phyloP scores from a whole-genome alignment of 78 protist genomes.

The Polysphondylium violaceum region DNA sequence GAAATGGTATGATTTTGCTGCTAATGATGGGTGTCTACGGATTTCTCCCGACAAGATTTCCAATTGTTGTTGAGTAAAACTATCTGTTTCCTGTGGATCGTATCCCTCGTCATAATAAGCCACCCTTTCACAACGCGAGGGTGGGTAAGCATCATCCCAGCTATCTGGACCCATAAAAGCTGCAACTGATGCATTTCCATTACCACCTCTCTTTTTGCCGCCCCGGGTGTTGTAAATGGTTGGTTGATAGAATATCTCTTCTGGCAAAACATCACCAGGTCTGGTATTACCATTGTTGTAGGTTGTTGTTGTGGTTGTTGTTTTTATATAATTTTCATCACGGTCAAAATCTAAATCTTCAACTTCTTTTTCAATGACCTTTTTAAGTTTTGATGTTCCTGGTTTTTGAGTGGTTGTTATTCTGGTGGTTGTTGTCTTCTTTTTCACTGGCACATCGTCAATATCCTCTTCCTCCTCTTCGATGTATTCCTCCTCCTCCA shows the following conservation, averaged over 20 bases:
- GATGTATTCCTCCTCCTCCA: not conserved
- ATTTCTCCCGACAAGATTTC: constrained; percentile 42
- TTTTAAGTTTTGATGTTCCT: no score
- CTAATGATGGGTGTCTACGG: constrained; percentile 50
- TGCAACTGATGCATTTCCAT: not conserved
- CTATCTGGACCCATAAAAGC: not conserved
- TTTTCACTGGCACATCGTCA: not conserved
- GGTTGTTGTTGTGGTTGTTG: not conserved
- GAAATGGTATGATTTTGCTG: constrained; percentile 35
- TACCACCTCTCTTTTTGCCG: not conserved
- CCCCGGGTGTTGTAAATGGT: not conserved
- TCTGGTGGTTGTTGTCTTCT: no score
- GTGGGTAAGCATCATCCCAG: not conserved
- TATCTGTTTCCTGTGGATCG: not conserved
- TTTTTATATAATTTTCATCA: not conserved
- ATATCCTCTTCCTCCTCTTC: not conserved
- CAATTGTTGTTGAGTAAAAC: constrained; percentile 21
- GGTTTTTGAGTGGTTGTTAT: no score
- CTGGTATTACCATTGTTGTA: not conserved
- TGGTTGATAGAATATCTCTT: constrained; percentile 31
- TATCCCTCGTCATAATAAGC: not conserved
- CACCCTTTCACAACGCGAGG: not conserved
- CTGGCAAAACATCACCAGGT: not conserved
- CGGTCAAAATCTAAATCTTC: not conserved
- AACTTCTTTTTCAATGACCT: not conserved